Percentiles rank a stretch among this genome's conserved stretches.
phyloP scores from a whole-genome alignment of 192 early-diverging fungal genomes.

The Spizellomyces sp. region DNA sequence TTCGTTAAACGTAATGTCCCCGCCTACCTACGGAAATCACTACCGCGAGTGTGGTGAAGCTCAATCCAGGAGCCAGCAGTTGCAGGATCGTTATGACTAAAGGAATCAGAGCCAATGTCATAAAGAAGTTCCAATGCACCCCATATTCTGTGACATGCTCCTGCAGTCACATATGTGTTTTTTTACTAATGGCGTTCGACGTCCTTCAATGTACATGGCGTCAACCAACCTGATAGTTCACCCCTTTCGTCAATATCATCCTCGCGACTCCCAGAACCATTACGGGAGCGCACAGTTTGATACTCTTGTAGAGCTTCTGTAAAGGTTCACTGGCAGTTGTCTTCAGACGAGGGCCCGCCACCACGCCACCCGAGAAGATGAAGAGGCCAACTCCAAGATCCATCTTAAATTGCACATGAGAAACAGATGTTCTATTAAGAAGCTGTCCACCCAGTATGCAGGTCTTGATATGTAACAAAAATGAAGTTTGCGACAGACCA shows the following conservation, averaged over 20 bases:
- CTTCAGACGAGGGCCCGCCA: conserved; percentile 57
- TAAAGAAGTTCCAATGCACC: conserved; percentile 98
- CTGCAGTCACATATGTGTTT: conserved; percentile 31
- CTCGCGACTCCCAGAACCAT: conserved; percentile 77
- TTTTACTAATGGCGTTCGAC: background rate
- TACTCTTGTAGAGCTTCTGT: conserved; percentile 32
- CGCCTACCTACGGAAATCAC: conserved; percentile 47
- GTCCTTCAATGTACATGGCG: background rate
- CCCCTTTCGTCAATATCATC: conserved; percentile 69
- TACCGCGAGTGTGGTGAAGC: conserved; percentile 59
- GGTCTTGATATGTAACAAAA: background rate
- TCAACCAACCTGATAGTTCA: conserved; percentile 79
- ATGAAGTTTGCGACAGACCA: conserved; percentile 55
- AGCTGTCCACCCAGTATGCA: background rate
- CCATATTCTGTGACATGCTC: conserved; percentile 95
- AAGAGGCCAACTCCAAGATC: conserved; percentile 93
- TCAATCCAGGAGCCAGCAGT: conserved; percentile 49
- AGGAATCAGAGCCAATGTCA: conserved; percentile 87
- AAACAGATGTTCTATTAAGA: background rate
- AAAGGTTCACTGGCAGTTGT: background rate
- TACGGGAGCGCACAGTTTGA: conserved; percentile 66
- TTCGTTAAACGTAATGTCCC: background rate
- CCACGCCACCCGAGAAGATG: conserved; percentile 89
- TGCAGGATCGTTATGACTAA: conserved; percentile 71
- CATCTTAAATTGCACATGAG: conserved; percentile 64